A percentile compares a stretch with the other conserved stretches of the same genome.
phyloP scores from a whole-genome alignment of 2,329 filamentous ascomycete genomes.

The Claviceps purpurea region DNA sequence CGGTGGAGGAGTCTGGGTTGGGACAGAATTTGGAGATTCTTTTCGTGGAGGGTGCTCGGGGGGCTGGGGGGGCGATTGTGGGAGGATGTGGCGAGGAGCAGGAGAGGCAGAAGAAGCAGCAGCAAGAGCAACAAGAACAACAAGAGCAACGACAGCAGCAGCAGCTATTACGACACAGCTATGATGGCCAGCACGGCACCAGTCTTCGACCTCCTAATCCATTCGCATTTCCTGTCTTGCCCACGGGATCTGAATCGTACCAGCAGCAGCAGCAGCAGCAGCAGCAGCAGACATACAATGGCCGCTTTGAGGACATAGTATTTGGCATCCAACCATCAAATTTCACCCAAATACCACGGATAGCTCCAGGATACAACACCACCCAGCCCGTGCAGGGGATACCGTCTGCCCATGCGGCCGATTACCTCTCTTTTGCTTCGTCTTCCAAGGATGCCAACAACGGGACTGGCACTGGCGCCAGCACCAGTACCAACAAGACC shows the following conservation, averaged over 20 bases:
- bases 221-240: conserved; percentile 13
- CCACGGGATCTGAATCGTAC: conserved; percentile 14
- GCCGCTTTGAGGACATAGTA: conserved; percentile 14
- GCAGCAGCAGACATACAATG: conserved; percentile 8
- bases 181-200: conserved; percentile 1
- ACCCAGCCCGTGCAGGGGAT: conserved; percentile 14
- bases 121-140: too few species aligned
- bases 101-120: too few species aligned
- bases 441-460: too few species aligned
- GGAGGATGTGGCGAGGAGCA: too few species aligned
- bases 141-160: background rate
- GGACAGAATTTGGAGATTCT: conserved; percentile 12
- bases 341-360: conserved; percentile 14
- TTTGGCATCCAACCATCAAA: conserved; percentile 14
- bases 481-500: background rate
- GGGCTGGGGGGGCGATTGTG: too few species aligned
- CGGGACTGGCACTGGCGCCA: conserved; percentile 5
- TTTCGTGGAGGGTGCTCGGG: too few species aligned
- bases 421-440: conserved; percentile 11
- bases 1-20: conserved; percentile 43
- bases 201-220: conserved; percentile 10
- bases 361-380: conserved; percentile 13
- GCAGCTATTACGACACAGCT: background rate
- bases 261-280: conserved; percentile 15
- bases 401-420: conserved; percentile 10